Percentiles rank a stretch among this genome's conserved stretches.
Evolutionary conservation across 148 eudicot species (phyloP).

Genomic region (Euryodendron excelsum): DNA sequence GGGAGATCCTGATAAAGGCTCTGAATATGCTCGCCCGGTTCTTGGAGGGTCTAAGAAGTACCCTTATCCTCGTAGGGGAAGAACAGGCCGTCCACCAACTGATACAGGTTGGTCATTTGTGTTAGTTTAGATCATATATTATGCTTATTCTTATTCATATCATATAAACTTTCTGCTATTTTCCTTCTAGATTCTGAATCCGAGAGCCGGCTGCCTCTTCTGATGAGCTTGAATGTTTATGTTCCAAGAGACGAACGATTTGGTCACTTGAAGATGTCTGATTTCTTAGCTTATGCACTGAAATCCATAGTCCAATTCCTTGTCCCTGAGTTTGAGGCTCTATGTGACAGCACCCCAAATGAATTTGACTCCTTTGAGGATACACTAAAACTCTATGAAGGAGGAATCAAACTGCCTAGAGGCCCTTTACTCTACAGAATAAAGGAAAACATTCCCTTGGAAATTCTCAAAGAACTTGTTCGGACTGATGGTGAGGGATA

Average conservation of each 20-base stretch:
- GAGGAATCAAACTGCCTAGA: constrained; percentile 51
- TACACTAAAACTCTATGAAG: constrained; percentile 53
- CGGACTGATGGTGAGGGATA: constrained; percentile 51
- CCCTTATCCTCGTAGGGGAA: constrained; percentile 87
- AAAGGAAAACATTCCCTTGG: constrained; percentile 49
- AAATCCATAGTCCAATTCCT: constrained; percentile 59
- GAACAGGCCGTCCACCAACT: constrained; percentile 68
- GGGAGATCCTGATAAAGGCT: constrained; percentile 71
- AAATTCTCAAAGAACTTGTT: constrained; percentile 49
- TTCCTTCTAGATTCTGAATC: constrained; percentile 56
- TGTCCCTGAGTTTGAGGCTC: constrained; percentile 50
- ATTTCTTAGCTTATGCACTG: constrained; percentile 57
- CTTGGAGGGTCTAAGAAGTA: constrained; percentile 70
- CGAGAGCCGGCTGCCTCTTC: constrained; percentile 68
- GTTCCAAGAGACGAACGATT: constrained; percentile 86
- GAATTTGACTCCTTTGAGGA: constrained; percentile 75
- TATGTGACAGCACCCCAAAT: constrained; percentile 37
- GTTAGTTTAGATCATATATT: too few species aligned
- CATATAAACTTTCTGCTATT: neutral
- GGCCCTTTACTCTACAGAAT: constrained; percentile 30
- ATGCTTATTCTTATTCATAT: too few species aligned
- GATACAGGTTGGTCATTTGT: constrained; percentile 44
- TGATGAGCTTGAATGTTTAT: constrained; percentile 55
- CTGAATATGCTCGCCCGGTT: constrained; percentile 50
- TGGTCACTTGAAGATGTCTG: constrained; percentile 69